A percentile compares a stretch with the other conserved stretches of the same genome.
phyloP scores from a whole-genome alignment of 169 alveolate genomes.

The Cryptosporidium meleagridis region DNA sequence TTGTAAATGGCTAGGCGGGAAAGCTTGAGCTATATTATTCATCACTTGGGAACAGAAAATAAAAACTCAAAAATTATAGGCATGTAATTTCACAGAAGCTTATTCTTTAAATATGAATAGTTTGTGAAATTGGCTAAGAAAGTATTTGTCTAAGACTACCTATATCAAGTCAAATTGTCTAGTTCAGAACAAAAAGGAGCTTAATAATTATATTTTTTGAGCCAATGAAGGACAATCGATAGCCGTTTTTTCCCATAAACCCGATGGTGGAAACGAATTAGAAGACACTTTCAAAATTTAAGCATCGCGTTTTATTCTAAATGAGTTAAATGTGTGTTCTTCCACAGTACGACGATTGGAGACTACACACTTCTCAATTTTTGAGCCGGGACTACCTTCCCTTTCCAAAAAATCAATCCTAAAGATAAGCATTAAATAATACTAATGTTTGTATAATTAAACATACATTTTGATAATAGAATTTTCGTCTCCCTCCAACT shows the following conservation, averaged over 20 bases:
- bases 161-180: background rate
- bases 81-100: background rate
- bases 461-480: slow-evolving; percentile 34
- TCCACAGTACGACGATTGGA: slow-evolving; percentile 1
- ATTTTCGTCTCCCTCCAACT: slow-evolving; percentile 76
- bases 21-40: no score
- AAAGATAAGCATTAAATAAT: background rate
- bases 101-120: background rate
- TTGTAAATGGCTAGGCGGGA: background rate
- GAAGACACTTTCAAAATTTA: background rate
- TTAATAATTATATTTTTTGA: background rate
- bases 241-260: background rate
- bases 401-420: slow-evolving; percentile 51
- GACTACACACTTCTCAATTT: slow-evolving; percentile 31
- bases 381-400: slow-evolving; percentile 60
- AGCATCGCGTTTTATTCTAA: background rate
- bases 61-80: no score
- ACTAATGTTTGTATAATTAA: background rate
- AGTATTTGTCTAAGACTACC: background rate
- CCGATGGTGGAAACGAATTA: background rate
- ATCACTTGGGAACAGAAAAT: no score
- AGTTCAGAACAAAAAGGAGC: background rate
- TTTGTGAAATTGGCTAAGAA: no score
- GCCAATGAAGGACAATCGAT: no score
- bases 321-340: slow-evolving; percentile 3